Base-by-base conservation (phyloP, 495 filamentous ascomycete genomes). In the Talaromyces borbonicus region DNA sequence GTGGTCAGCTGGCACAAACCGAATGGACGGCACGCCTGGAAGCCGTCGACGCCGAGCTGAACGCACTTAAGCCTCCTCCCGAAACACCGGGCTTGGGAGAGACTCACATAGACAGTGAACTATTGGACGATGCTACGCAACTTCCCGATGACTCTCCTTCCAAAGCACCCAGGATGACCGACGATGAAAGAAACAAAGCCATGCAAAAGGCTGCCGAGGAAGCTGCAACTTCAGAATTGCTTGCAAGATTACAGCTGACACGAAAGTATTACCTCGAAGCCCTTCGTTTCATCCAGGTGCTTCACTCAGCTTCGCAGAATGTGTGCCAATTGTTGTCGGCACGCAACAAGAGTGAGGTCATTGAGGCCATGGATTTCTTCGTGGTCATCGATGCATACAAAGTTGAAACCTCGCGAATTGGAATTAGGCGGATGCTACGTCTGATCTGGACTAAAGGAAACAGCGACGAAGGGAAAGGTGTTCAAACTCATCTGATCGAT, bases 401-500 rank as follows among this genome's bases (percentile, higher is more conserved):
- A 61, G 78, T 99, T 35, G 86, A 95, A 61, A 85, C 89, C 39
- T 87, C 92, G 50, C 85, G 90, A 58, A 64, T 62, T 44, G 92
- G 92, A 43, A 95, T 97, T 52, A 78, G 89, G 33, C 77, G 86
- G 43, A 99, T 99, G 92, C 77, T 99, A 32, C 78, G 88, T 31
- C 71, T 97, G 31, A 97, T 99, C 60, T 99, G 92, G 92, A 97
- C 93, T 15, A 99, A 99, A 65, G 92, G 90, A 43, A 97, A 96
- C 64, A 95, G 86, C 55, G 92, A 99, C 56, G 92, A 99, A 72
- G 92, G 92, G 46, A 99, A 99, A 63, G 92, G 92, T 35, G 89
- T 99, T 2, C 92, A 97, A 57, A 85, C 85, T 2, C 93, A 97
- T 63, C 76, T 99, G 14, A 95, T 99, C 49, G 93, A 97, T 52